Evolutionary conservation across 805 yeast genomes (phyloP), one percentile per base, ranked within the genome.

Genomic region (Priceomyces haplophilus): DNA sequence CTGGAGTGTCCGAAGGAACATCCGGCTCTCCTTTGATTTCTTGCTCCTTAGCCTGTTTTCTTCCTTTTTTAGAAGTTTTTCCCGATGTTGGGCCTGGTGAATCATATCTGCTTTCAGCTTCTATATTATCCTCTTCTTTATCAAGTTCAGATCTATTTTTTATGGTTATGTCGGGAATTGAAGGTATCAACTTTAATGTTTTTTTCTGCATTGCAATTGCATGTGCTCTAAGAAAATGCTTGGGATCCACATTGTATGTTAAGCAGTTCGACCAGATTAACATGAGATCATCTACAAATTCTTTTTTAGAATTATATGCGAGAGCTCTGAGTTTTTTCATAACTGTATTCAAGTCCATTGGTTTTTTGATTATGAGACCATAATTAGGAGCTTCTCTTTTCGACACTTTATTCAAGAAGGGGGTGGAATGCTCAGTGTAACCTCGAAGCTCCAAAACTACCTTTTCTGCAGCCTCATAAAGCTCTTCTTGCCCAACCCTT

Each of bases 361-460:
- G 98, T 44, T 79, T 80, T 54, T 88, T 90, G 55, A 93, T 91
- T 33, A 93, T 75, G 43, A 84, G 83, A 50, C 88, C 88, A 64
- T 93, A 93, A 59, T 93, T 93, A 6, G 99, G 99, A 0, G 99
- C 99, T 56, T 93, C 99, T 43, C 99, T 76, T 59, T 93, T 93
- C 45, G 93, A 88, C n/a, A 93, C 99, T 58, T 88, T 87, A 65
- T 90, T 93, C 51, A 93, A 72, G 57, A 93, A 93, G 0, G 98
- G 96, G 1, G 97, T 89, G 0, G 97, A 89, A 64, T 93, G 98
- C 56, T 93, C 97, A 0, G 99, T 91, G 52, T 85, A 88, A 5
- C 91, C 87, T 56, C 99, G 76, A 24, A 93, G 68, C 54, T 93
- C 98, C 49, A 83, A 68, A 0, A 91, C 90, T 1, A 93, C 99